These are phyloP conservation scores for Helotiales sp. DNA, from an alignment of 2,329 filamentous ascomycete species.

Conservation along the genomic window DNA sequence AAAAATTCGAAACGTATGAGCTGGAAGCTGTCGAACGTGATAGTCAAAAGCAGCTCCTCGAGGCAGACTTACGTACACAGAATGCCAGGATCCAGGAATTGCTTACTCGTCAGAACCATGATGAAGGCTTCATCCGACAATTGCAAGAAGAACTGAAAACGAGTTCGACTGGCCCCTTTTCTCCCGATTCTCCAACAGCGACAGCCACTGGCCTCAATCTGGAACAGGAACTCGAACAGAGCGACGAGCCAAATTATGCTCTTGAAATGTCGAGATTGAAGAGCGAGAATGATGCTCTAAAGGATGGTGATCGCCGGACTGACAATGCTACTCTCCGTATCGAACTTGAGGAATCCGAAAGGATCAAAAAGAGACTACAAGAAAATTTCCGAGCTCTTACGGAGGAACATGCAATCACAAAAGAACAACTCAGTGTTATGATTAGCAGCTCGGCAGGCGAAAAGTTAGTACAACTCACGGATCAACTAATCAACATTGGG, in stretches of 20 bases:
- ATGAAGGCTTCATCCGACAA: slow-evolving; percentile 48
- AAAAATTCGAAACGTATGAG: slow-evolving; percentile 37
- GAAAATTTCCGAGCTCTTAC: slow-evolving; percentile 56
- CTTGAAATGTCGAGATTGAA: slow-evolving; percentile 58
- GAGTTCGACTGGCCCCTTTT: slow-evolving; percentile 8
- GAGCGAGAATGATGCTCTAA: slow-evolving; percentile 60
- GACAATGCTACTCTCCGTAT: slow-evolving; percentile 55
- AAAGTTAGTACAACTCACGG: slow-evolving; percentile 50
- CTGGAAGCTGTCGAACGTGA: slow-evolving; percentile 33
- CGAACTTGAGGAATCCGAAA: slow-evolving; percentile 56
- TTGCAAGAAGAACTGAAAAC: slow-evolving; percentile 54
- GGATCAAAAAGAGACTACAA: slow-evolving; percentile 52
- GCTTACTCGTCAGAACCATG: slow-evolving; percentile 42
- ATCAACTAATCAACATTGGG: slow-evolving; percentile 36
- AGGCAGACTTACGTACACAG: slow-evolving; percentile 42
- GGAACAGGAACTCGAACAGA: slow-evolving; percentile 58
- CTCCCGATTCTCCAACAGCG: slow-evolving; percentile 21
- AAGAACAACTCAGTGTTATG: slow-evolving; percentile 58
- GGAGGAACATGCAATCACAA: slow-evolving; percentile 56
- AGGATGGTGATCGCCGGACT: slow-evolving; percentile 52
- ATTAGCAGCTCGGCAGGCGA: slow-evolving; percentile 51
- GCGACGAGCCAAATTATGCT: slow-evolving; percentile 42
- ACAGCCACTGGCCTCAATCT: slow-evolving; percentile 43
- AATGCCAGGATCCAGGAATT: slow-evolving; percentile 32
- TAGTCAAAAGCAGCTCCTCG: slow-evolving; percentile 47